Conservation (phyloP, 1,284 basidiomycete genomes). For the Caloboletus firmus region DNA sequence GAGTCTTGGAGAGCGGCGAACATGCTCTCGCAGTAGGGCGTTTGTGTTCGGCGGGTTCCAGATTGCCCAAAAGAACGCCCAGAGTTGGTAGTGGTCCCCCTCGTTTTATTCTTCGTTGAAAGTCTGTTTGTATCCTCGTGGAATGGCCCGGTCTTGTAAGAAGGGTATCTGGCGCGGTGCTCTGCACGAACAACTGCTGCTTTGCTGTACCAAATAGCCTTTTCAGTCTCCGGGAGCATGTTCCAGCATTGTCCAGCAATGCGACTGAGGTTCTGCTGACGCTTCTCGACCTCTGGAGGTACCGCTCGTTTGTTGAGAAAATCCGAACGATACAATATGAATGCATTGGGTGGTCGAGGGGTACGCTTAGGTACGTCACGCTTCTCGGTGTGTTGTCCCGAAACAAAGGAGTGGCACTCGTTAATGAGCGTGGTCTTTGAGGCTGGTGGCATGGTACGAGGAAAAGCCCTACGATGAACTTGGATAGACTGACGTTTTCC, state of each 20-base stretch:
- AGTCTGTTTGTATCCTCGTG: slow-evolving; percentile 31
- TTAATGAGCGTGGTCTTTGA: neutral
- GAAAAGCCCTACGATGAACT: neutral
- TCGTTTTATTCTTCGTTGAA: slow-evolving; percentile 2
- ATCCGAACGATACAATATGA: slow-evolving; percentile 79
- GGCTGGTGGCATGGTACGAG: slow-evolving; percentile 8
- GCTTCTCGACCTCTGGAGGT: slow-evolving; percentile 42
- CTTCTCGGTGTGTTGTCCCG: neutral
- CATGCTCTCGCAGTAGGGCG: slow-evolving; percentile 12
- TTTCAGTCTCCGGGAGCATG: slow-evolving; percentile 42
- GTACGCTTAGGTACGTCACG: slow-evolving; percentile 39
- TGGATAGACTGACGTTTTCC: neutral
- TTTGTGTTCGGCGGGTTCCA: slow-evolving; percentile 1
- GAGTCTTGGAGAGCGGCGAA: slow-evolving; percentile 12
- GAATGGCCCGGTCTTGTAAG: slow-evolving; percentile 48
- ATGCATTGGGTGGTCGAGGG: slow-evolving; percentile 79
- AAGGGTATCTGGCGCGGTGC: slow-evolving; percentile 44
- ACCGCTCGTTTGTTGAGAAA: slow-evolving; percentile 50
- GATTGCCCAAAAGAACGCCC: neutral
- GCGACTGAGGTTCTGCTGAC: slow-evolving; percentile 59
- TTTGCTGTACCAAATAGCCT: slow-evolving; percentile 44
- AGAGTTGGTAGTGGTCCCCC: neutral
- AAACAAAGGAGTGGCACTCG: slow-evolving; percentile 7
- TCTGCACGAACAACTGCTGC: slow-evolving; percentile 40
- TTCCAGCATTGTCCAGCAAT: slow-evolving; percentile 59